Evolutionary conservation across 2,329 filamentous ascomycete genomes (phyloP).

Genomic region (Aspergillus versicolor): DNA sequence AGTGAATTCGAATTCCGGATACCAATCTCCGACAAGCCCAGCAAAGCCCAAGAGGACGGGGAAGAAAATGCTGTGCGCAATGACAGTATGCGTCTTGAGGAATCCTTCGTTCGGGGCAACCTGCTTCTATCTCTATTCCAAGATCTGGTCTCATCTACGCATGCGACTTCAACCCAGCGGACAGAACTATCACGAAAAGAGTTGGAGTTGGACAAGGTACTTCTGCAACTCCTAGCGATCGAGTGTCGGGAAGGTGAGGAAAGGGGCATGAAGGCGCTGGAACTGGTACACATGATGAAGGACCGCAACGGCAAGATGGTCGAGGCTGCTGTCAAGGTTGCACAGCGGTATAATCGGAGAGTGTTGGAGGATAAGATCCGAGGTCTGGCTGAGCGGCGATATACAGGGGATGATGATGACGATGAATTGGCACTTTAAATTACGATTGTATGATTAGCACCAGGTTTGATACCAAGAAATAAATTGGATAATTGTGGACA

Average conservation of each 20-base stretch:
- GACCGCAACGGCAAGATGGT: conserved; percentile 86
- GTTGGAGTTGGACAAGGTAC: conserved; percentile 82
- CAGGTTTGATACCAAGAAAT: conserved; percentile 4
- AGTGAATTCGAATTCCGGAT: conserved; percentile 92
- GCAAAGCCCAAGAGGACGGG: conserved; percentile 35
- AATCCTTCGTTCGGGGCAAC: conserved; percentile 73
- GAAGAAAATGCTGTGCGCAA: conserved; percentile 40
- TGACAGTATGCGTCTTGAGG: conserved; percentile 62
- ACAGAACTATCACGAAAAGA: conserved; percentile 68
- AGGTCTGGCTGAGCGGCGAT: conserved; percentile 72
- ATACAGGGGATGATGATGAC: conserved; percentile 61
- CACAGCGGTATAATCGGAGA: conserved; percentile 75
- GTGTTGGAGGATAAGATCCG: conserved; percentile 88
- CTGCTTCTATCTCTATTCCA: conserved; percentile 71
- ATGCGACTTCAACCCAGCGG: conserved; percentile 64
- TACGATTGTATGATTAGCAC: conserved; percentile 1
- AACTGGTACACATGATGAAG: conserved; percentile 81
- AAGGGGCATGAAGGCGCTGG: conserved; percentile 88
- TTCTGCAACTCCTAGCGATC: conserved; percentile 82
- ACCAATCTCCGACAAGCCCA: conserved; percentile 64
- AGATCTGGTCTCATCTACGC: conserved; percentile 70
- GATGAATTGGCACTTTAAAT: conserved; percentile 37
- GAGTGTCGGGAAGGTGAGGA: conserved; percentile 95
- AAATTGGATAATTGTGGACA: background rate
- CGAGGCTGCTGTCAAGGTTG: conserved; percentile 86